These are phyloP conservation scores for Didymella pinodella DNA, from an alignment of 2,329 filamentous ascomycete genomes.

Conservation along the genomic window DNA sequence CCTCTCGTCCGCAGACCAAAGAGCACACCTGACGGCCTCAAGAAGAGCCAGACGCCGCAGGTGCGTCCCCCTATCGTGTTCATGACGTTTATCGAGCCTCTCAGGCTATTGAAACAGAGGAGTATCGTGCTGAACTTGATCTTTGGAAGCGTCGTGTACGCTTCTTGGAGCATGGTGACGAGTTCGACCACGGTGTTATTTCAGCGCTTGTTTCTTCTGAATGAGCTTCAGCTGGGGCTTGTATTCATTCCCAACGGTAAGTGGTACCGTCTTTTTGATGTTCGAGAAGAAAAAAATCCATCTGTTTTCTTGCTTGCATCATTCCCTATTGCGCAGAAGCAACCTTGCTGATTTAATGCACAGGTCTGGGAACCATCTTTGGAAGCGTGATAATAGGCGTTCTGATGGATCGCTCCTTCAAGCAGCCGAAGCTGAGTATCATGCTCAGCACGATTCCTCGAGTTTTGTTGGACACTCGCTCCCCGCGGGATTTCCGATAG, in stretches of 20 bases:
- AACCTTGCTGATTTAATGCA: background rate
- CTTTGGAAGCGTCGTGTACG: slow-evolving; percentile 57
- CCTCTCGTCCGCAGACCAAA: slow-evolving; percentile 47
- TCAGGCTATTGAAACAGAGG: background rate
- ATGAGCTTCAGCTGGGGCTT: slow-evolving; percentile 52
- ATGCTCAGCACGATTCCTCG: slow-evolving; percentile 22
- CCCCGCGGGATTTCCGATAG: background rate
- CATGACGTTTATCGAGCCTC: background rate
- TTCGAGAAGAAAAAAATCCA: background rate
- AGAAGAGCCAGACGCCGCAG: background rate
- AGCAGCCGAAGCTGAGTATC: slow-evolving; percentile 46
- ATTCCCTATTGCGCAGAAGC: background rate
- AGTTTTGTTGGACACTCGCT: background rate
- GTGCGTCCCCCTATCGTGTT: background rate
- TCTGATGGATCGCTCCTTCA: slow-evolving; percentile 54
- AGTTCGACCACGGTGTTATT: slow-evolving; percentile 55
- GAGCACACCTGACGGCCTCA: background rate
- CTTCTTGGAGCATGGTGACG: slow-evolving; percentile 60
- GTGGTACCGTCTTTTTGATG: background rate
- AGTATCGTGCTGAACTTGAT: slow-evolving; percentile 53
- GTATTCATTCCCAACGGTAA: slow-evolving; percentile 53
- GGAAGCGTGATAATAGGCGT: slow-evolving; percentile 54
- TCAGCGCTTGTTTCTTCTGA: slow-evolving; percentile 51
- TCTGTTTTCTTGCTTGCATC: background rate
- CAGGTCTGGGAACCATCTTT: slow-evolving; percentile 52